Conservation (phyloP, 805 yeast genomes). For the Barnettozyma siamensis region DNA sequence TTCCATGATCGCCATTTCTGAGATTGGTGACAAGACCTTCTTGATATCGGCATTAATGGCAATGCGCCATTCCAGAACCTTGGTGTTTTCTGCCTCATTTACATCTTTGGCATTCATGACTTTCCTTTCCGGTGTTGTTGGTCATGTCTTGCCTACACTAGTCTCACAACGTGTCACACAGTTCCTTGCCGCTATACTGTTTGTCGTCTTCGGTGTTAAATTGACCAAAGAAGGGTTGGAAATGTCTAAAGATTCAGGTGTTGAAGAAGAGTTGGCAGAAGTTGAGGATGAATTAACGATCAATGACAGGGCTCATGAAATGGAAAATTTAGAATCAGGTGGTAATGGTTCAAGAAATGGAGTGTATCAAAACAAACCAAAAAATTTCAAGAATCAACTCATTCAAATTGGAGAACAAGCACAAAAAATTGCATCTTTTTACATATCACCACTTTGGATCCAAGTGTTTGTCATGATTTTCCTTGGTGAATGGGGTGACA, state of each 20-base stretch:
- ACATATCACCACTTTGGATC: slow-evolving; percentile 85
- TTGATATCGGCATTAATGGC: slow-evolving; percentile 97
- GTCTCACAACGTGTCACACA: slow-evolving; percentile 78
- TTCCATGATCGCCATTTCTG: slow-evolving; percentile 91
- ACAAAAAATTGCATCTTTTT: slow-evolving; percentile 15
- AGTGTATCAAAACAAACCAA: slow-evolving; percentile 1
- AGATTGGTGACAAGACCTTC: slow-evolving; percentile 96
- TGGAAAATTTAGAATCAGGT: slow-evolving; percentile 52
- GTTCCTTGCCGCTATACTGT: slow-evolving; percentile 72
- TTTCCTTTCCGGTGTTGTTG: slow-evolving; percentile 80
- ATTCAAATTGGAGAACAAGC: background rate
- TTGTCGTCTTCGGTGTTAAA: slow-evolving; percentile 75
- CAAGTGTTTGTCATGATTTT: slow-evolving; percentile 95
- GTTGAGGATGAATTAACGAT: slow-evolving; percentile 90
- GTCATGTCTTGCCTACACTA: slow-evolving; percentile 83
- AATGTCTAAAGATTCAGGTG: slow-evolving; percentile 80
- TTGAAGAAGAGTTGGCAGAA: slow-evolving; percentile 92
- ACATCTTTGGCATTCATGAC: slow-evolving; percentile 87
- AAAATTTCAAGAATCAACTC: slow-evolving; percentile 7
- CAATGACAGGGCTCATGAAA: slow-evolving; percentile 44
- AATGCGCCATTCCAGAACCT: slow-evolving; percentile 78
- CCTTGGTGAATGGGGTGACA: slow-evolving; percentile 98
- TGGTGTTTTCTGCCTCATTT: slow-evolving; percentile 88
- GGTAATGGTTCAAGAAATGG: slow-evolving; percentile 1
- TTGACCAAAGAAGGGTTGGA: slow-evolving; percentile 74